Conservation (phyloP, 768 basidiomycete species). For the Collybia mongolica region DNA sequence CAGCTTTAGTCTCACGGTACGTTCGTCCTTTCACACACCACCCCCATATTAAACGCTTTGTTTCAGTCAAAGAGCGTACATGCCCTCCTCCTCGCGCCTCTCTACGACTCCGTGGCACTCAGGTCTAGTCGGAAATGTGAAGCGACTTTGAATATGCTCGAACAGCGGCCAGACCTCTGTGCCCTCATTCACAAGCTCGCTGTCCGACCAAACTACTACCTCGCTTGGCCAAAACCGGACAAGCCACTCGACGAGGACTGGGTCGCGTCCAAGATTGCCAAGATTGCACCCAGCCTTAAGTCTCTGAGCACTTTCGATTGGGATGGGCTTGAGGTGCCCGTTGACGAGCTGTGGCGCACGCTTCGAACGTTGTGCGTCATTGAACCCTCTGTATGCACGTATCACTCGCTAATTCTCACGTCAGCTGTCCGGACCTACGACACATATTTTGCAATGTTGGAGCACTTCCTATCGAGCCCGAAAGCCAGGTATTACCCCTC, state of each 20-base stretch:
- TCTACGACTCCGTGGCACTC: slow-evolving; percentile 44
- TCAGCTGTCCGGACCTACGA: slow-evolving; percentile 41
- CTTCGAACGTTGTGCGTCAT: slow-evolving; percentile 34
- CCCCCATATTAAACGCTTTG: slow-evolving; percentile 1
- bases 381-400: neutral
- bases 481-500: slow-evolving; percentile 23
- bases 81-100: slow-evolving; percentile 31
- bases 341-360: slow-evolving; percentile 38
- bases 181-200: slow-evolving; percentile 39
- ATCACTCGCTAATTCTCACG: slow-evolving; percentile 1
- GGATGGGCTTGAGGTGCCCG: slow-evolving; percentile 49
- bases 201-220: slow-evolving; percentile 50
- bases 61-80: slow-evolving; percentile 29
- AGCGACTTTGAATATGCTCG: slow-evolving; percentile 35
- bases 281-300: slow-evolving; percentile 30
- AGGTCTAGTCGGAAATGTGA: slow-evolving; percentile 40
- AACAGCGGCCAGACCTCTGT: slow-evolving; percentile 32
- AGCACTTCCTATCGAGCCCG: slow-evolving; percentile 26
- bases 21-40: slow-evolving; percentile 14
- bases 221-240: slow-evolving; percentile 47
- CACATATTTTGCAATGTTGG: slow-evolving; percentile 47
- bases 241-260: slow-evolving; percentile 36
- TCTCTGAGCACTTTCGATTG: slow-evolving; percentile 46
- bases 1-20: slow-evolving; percentile 39
- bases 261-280: slow-evolving; percentile 35